Base-by-base conservation (phyloP, 108 stramenopile species). In the Aurantiochytrium sp. region DNA sequence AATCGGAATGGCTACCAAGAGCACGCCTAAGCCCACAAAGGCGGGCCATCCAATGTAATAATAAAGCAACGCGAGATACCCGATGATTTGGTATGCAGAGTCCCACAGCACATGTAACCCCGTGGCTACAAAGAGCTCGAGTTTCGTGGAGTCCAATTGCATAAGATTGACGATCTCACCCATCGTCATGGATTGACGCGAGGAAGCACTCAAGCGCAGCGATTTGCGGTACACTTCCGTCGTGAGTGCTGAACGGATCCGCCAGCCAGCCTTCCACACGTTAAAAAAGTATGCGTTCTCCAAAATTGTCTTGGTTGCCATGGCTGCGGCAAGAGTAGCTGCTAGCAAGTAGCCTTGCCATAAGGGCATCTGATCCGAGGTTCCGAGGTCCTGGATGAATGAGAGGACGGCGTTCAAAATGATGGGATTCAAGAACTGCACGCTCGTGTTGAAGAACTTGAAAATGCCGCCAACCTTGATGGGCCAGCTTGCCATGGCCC, bases 161-260 rank as follows among this genome's bases (percentile, higher is more conserved):
- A 93, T 91, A 5, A 90, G 91, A 12, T 90, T 92, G n/a, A 93
- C 91, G 29, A 92, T 44, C 58, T 87, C 87, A 5, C 92, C 92
- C 29, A 58, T 69, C 45, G 57, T 88, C 16, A 60, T 90, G 44
- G 35, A 58, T 45, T 90, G 87, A 29, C 92, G 76, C 6, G 90
- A 89, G 18, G 59, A 29, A 87, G 91, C 53, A 5, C 58, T 53
- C 35, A 93, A 89, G 6, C 59, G 44, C 83, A 93, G 91, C 10
- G 92, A 60, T 91, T 93, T 93, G 59, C 88, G 23, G 89, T 91
- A 92, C 12, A 91, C 72, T 14, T 45, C 59, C 6, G 72, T 60
- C 73, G 88, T 92, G 35, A 92, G 88, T n/a, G 60, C 88, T 19
- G 92, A 89, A 45, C 64, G 29, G 29, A 90, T 53, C 14, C 57